phyloP scores from a whole-genome alignment of 1,139 yeast species.

The Taiozyma sp. region DNA sequence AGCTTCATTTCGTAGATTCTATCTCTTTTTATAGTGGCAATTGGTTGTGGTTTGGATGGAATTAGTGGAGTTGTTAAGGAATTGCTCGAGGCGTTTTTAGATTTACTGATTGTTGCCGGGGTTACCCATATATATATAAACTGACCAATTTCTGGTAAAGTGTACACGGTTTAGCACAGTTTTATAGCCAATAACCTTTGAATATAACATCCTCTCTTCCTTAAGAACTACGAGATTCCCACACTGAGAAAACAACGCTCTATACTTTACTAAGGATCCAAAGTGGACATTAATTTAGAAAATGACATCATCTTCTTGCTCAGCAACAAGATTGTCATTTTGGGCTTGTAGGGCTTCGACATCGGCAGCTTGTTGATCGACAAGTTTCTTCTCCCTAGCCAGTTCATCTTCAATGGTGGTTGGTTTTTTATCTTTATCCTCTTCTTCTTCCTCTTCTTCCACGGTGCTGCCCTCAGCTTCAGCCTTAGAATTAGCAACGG shows the following conservation, averaged over 20 bases:
- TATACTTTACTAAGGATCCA: not conserved
- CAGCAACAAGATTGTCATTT: conserved; percentile 30
- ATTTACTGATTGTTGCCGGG: not conserved
- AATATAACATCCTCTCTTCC: too few species aligned
- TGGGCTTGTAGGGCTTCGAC: conserved; percentile 10
- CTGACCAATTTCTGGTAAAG: too few species aligned
- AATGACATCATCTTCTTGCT: conserved; percentile 44
- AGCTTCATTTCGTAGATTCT: not conserved
- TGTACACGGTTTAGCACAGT: too few species aligned
- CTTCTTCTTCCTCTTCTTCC: conserved; percentile 10
- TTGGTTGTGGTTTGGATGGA: too few species aligned
- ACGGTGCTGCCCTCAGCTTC: conserved; percentile 15
- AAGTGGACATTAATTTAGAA: conserved; percentile 25
- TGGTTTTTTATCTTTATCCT: conserved; percentile 11
- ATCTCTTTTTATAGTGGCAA: not conserved
- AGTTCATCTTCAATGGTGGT: not conserved
- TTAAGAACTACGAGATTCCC: too few species aligned
- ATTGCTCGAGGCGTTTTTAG: too few species aligned
- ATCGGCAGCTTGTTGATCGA: conserved; percentile 13
- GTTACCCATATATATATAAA: not conserved
- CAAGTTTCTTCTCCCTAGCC: not conserved
- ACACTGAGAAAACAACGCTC: not conserved
- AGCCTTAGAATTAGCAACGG: not conserved
- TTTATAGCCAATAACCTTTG: too few species aligned
- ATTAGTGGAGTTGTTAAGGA: too few species aligned